A percentile compares a stretch with the other conserved stretches of the same genome.
Evolutionary conservation across 768 basidiomycete genomes (phyloP).

Genomic region (Scleroderma bovista): DNA sequence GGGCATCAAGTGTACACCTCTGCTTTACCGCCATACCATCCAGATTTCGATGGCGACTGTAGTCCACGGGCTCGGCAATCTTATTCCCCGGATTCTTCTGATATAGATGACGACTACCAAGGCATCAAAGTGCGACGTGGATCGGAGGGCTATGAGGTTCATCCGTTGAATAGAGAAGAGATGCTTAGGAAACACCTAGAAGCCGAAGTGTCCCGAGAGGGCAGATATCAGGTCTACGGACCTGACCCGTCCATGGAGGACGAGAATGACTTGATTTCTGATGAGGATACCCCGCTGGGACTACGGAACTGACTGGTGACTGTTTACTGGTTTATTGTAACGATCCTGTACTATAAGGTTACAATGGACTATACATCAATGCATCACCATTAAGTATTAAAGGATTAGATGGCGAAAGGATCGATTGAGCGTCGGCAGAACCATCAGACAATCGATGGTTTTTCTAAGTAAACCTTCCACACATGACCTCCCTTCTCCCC

Average conservation of each 20-base stretch:
- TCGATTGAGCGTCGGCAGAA: slow-evolving; percentile 1
- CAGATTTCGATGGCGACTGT: slow-evolving; percentile 48
- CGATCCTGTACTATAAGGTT: slow-evolving; percentile 20
- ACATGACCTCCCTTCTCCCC: slow-evolving; percentile 64
- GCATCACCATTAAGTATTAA: slow-evolving; percentile 30
- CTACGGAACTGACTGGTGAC: slow-evolving; percentile 9
- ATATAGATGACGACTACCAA: slow-evolving; percentile 27
- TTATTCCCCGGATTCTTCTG: slow-evolving; percentile 18
- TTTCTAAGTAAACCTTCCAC: slow-evolving; percentile 68
- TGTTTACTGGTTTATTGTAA: not conserved
- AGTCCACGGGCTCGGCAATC: slow-evolving; percentile 13
- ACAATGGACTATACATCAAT: slow-evolving; percentile 24
- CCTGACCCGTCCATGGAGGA: slow-evolving; percentile 48
- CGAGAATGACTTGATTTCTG: slow-evolving; percentile 30
- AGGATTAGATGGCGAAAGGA: slow-evolving; percentile 18
- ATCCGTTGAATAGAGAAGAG: slow-evolving; percentile 53
- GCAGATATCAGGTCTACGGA: slow-evolving; percentile 64
- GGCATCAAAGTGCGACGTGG: slow-evolving; percentile 53
- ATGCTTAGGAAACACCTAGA: slow-evolving; percentile 56
- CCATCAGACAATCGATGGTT: slow-evolving; percentile 25
- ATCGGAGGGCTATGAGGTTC: slow-evolving; percentile 81
- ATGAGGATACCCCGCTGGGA: slow-evolving; percentile 19
- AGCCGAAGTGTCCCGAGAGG: slow-evolving; percentile 47
- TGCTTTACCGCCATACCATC: slow-evolving; percentile 70
- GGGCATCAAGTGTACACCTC: slow-evolving; percentile 34